These are phyloP conservation scores for Alisma plantagoaquatica DNA, from an alignment of 106 monocot species.

Conservation along the genomic window DNA sequence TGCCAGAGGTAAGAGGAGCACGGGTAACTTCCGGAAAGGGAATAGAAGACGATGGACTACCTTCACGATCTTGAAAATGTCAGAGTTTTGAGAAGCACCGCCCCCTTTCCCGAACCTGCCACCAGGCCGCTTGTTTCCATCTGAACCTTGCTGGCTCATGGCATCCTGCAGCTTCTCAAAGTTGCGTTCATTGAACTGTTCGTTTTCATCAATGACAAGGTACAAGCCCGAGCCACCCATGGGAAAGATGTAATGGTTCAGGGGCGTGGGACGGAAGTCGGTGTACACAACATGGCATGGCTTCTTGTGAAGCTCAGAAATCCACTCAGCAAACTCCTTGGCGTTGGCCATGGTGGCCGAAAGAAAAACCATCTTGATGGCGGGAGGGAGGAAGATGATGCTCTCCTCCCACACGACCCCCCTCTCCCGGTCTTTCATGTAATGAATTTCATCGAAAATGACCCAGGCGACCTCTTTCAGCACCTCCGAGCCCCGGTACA, in stretches of 20 bases:
- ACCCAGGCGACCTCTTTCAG: no score
- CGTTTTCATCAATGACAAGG: constrained; percentile 92
- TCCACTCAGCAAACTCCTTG: no score
- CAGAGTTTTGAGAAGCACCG: constrained; percentile 53
- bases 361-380: no score
- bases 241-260: constrained; percentile 93
- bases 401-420: no score
- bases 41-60: constrained; percentile 22
- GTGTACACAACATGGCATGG: constrained; percentile 99
- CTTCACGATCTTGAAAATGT: constrained; percentile 98
- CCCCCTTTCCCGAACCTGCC: constrained; percentile 84
- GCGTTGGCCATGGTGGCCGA: no score
- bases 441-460: no score
- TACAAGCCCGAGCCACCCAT: constrained; percentile 83
- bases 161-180: constrained; percentile 79
- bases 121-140: constrained; percentile 28
- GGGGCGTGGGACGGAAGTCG: constrained; percentile 89
- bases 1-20: not conserved
- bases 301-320: no score
- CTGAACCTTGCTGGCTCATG: constrained; percentile 29
- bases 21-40: not conserved
- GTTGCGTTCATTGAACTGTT: constrained; percentile 91
- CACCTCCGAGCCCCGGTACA: no score
- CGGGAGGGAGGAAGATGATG: no score
- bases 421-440: no score